A percentile compares a stretch with the other conserved stretches of the same genome.
phyloP scores from a whole-genome alignment of 2,329 filamentous ascomycete genomes.

The Bipolaris bicolor region DNA sequence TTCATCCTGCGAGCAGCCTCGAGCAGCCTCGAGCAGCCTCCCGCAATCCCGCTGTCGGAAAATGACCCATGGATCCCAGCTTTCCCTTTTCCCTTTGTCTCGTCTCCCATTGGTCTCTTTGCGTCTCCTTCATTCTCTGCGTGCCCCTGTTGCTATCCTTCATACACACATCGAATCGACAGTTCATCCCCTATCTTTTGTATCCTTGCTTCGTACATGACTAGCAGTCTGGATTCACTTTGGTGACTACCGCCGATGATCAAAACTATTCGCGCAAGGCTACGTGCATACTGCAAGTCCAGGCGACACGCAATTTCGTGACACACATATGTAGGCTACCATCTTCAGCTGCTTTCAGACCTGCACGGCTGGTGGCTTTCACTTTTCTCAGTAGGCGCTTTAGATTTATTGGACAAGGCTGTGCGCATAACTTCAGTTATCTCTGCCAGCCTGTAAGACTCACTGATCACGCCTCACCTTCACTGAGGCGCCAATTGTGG shows the following conservation, averaged over 20 bases:
- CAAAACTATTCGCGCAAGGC: neutral
- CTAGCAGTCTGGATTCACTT: neutral
- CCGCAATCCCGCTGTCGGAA: no score
- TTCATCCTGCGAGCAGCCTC: no score
- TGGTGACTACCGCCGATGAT: neutral
- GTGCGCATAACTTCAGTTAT: neutral
- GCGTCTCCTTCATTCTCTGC: no score
- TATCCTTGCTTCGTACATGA: neutral
- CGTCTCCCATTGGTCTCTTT: no score
- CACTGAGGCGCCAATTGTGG: neutral
- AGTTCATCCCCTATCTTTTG: no score
- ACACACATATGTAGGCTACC: neutral
- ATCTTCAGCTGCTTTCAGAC: neutral
- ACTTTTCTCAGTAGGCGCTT: neutral
- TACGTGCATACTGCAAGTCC: neutral
- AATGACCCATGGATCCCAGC: no score
- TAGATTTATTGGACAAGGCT: neutral
- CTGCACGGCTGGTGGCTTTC: neutral
- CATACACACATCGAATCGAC: no score
- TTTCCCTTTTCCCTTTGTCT: no score
- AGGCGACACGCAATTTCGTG: neutral
- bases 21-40: no score
- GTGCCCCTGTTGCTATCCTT: no score
- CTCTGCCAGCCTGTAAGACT: neutral
- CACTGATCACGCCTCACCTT: conserved; percentile 8